phyloP scores from a whole-genome alignment of 352 stramenopile species.

The Phytophthora citrophthora region DNA sequence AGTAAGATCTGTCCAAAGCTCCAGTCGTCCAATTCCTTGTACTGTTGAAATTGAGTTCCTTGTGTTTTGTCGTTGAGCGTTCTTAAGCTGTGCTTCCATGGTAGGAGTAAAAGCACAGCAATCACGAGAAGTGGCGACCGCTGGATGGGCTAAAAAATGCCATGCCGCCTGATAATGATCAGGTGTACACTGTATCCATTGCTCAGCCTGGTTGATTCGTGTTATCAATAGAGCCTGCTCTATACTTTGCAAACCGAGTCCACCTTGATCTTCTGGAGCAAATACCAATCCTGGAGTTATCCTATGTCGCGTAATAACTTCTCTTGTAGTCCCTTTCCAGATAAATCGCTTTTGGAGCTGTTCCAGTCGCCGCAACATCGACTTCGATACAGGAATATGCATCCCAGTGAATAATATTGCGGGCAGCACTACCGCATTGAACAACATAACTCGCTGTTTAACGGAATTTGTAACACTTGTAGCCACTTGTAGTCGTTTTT shows the following conservation, averaged over 20 bases:
- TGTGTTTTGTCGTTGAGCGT: not conserved
- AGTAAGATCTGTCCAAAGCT: not conserved
- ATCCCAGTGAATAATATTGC: slow-evolving; percentile 9
- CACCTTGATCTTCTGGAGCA: not conserved
- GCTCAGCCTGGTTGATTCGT: not conserved
- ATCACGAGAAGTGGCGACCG: not conserved
- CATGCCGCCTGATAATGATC: not conserved
- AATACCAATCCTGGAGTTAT: not conserved
- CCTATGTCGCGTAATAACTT: not conserved
- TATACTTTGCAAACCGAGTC: not conserved
- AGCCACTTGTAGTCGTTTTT: slow-evolving; percentile 1
- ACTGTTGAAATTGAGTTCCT: not conserved
- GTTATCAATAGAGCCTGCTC: not conserved
- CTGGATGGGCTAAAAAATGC: not conserved
- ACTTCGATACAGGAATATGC: not conserved
- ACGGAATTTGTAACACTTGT: slow-evolving; percentile 2
- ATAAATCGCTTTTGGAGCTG: slow-evolving; percentile 13
- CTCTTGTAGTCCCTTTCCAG: slow-evolving; percentile 3
- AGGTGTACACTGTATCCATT: not conserved
- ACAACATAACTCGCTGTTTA: not conserved
- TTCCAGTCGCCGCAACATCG: not conserved
- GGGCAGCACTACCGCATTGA: slow-evolving; percentile 7
- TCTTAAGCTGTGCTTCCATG: not conserved
- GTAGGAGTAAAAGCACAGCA: not conserved
- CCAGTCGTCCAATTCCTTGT: not conserved